These are phyloP conservation scores for Boletus speciosus DNA, from an alignment of 768 basidiomycete genomes.

Conservation along the genomic window DNA sequence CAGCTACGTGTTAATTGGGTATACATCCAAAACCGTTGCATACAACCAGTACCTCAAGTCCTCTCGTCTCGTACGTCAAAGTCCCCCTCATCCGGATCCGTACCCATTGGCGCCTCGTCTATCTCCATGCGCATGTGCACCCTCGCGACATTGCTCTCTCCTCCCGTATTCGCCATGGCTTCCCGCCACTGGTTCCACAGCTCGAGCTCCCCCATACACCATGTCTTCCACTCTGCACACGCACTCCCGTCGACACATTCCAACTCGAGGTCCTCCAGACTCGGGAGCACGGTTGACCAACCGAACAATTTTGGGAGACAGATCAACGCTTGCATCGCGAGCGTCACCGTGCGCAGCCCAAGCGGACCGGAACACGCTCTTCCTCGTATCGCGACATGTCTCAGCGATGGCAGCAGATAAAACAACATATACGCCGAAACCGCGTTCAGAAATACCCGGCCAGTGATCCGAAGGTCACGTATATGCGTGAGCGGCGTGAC, in stretches of 20 bases:
- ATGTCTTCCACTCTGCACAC: slow-evolving; percentile 4
- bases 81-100: slow-evolving; percentile 3
- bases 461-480: slow-evolving; percentile 9
- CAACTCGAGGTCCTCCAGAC: slow-evolving; percentile 12
- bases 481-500: slow-evolving; percentile 11
- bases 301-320: neutral
- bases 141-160: neutral
- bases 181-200: slow-evolving; percentile 9
- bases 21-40: neutral
- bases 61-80: neutral
- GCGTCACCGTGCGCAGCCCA: slow-evolving; percentile 4
- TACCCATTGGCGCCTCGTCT: neutral
- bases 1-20: too few species aligned
- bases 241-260: slow-evolving; percentile 7
- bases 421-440: slow-evolving; percentile 15
- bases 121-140: neutral
- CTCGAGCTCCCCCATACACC: slow-evolving; percentile 13
- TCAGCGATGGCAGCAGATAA: slow-evolving; percentile 12
- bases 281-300: slow-evolving; percentile 10
- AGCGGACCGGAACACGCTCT: slow-evolving; percentile 11
- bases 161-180: neutral
- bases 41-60: too few species aligned
- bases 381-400: slow-evolving; percentile 11
- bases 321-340: slow-evolving; percentile 15
- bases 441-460: slow-evolving; percentile 10